Evolutionary conservation across 1,139 yeast genomes (phyloP), one percentile per base, ranked within the genome.

Genomic region (Candida sanyaensis): DNA sequence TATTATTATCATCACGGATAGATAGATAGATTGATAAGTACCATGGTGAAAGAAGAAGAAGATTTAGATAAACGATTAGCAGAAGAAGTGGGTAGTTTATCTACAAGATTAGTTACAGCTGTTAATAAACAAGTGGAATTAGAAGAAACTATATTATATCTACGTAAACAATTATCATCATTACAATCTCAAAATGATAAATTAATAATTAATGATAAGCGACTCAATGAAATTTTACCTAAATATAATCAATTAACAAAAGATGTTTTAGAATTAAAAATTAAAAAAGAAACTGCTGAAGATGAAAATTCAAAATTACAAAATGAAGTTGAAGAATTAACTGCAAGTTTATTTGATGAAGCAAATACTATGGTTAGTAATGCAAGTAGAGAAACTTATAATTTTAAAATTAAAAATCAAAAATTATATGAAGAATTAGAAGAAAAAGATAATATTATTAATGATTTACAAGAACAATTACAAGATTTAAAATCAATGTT

Each of bases 321-420:
- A 50, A 79, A 75, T 17, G 96, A 89, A 62, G 86, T 88, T 28
- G 93, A 87, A 61, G 96, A 88, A 41, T 70, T 89, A 46, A 80
- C 90, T 1, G 89, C 84, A 2, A 81, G 90, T 1, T 67, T 88
- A 39, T 88, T 88, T 62, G 85, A 81, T 57, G 93, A 88, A 60
- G 96, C 96, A 21, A 88, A 88, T 61, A 76, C 77, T 43, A 87
- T 86, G 88, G 96, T 88, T 11, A 80, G 83, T 50, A 80, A 80
- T 55, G 95, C 93, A 1, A 79, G 85, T 49, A 69, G 78, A 55
- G 86, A 81, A 55, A 75, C 83, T 10, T 74, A 79, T 57, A 79
- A 75, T 45, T 72, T 73, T 52, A 81, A 81, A 54, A 64, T 75
- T 39, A 75, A 78, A 53, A 85, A 83, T 58, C 69, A 75, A 45